Base-by-base conservation (phyloP, 495 filamentous ascomycete genomes). In the Rusavskia elegans region DNA sequence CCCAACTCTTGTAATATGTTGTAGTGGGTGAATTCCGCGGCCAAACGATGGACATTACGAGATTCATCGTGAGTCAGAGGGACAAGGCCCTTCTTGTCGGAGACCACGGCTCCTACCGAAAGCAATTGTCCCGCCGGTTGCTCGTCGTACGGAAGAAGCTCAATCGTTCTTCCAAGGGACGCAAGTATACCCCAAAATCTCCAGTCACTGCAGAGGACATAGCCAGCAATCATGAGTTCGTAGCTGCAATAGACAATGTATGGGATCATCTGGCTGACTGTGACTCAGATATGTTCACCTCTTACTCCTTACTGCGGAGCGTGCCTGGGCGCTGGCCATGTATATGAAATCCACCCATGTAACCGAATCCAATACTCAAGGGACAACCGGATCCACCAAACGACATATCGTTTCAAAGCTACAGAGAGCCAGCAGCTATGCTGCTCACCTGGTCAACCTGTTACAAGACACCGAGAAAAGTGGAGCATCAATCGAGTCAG, bases 271-370 rank as follows among this genome's bases (percentile, higher is more conserved):
- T n/a, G 36, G 46, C 29, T 59, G 30, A 35, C 53, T 10, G 20
- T n/a, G 17, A 38, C 27, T 50, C 53, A 95, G 89, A 61, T 90
- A 82, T 63, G 78, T 84, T 38, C 74, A 87, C 54, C 75, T 94
- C 40, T 73, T 89, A 40, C 75, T 99, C 50, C 78, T 95, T 57
- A 83, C 81, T 32, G 78, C 89, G 53, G 93, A 99, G 69, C 78
- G 93, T 57, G 87, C 93, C 49, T 97, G 93, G 89, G 93, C 93
- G 1, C 82, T 95, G 62, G 93, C 89, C 49, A 92, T 95, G 88
- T 75, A 84, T 57, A 87, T 96, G 76, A 95, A 95, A 65, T 78
- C 88, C 6, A 66, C 78, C 21, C 85, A 94, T 63, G 77, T 86
- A 39, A 79, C 85, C 58, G 87, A 90, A 56, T 69, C 71, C 40